Percentiles rank a stretch among this genome's conserved stretches.
Conservation (phyloP, 163 green algal genomes). For the Chlamydomonas reinhardtii region DNA sequence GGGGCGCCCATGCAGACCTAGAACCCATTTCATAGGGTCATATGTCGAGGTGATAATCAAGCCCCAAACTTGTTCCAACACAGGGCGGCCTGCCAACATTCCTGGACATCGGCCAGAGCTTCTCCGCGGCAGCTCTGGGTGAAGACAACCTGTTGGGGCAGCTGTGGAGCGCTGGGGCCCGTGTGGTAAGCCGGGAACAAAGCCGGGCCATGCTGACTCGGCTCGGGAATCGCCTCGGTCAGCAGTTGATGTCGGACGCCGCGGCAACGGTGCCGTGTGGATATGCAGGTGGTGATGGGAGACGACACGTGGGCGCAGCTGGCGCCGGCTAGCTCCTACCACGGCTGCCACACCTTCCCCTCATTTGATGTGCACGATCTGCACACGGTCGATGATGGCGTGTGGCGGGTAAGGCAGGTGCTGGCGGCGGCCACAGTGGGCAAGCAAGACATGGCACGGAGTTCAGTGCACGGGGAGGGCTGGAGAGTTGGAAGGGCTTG, state of each 20-base stretch:
- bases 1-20: too few species aligned
- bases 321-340: slow-evolving; percentile 74
- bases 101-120: slow-evolving; percentile 91
- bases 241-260: too few species aligned
- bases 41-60: too few species aligned
- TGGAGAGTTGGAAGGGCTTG: too few species aligned
- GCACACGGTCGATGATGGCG: slow-evolving; percentile 93
- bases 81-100: slow-evolving; percentile 94
- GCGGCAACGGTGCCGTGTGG: too few species aligned
- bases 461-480: too few species aligned
- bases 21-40: too few species aligned
- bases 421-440: neutral
- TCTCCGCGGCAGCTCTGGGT: slow-evolving; percentile 79
- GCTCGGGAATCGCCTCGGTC: too few species aligned
- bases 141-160: slow-evolving; percentile 96
- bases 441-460: neutral
- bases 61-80: neutral
- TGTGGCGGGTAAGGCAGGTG: slow-evolving; percentile 66
- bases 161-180: slow-evolving; percentile 52
- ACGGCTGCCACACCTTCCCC: slow-evolving; percentile 79
- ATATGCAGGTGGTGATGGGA: slow-evolving; percentile 84
- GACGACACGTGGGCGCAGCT: slow-evolving; percentile 96
- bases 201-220: too few species aligned
- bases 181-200: neutral
- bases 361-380: slow-evolving; percentile 96